Evolutionary conservation across 495 filamentous ascomycete genomes (phyloP).

Genomic region (Pyrenula massariospora): DNA sequence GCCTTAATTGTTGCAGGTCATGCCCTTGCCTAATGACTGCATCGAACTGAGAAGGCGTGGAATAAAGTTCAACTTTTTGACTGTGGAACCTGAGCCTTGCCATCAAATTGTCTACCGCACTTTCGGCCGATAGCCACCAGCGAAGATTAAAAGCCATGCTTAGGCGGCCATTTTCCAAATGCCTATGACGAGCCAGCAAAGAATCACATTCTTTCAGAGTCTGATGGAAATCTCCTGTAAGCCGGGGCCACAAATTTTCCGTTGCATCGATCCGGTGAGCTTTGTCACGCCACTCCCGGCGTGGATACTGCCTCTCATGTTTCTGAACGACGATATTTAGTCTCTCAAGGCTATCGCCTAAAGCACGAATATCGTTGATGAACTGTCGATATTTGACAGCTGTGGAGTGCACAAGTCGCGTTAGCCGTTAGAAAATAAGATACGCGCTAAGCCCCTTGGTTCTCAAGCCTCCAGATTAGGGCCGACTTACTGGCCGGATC

Average conservation of each 20-base stretch:
- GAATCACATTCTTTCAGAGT: conserved; percentile 10
- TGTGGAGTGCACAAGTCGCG: conserved; percentile 2
- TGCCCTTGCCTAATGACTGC: conserved; percentile 7
- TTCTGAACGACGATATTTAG: conserved; percentile 4
- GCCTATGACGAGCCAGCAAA: conserved; percentile 3
- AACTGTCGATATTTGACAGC: conserved; percentile 8
- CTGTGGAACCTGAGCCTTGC: conserved; percentile 9
- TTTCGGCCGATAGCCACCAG: conserved; percentile 6
- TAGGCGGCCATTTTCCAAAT: conserved; percentile 1
- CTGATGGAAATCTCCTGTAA: conserved; percentile 8
- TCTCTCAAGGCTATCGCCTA: conserved; percentile 3
- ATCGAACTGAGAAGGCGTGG: conserved; percentile 11
- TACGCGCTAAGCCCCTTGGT: background rate
- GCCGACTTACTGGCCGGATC: conserved; percentile 5
- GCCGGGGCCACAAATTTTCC: conserved; percentile 3
- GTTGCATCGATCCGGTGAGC: conserved; percentile 4
- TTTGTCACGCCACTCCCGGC: conserved; percentile 5
- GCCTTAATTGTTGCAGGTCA: conserved; percentile 7
- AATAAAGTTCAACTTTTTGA: conserved; percentile 7
- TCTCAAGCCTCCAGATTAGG: background rate
- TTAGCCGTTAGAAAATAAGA: background rate
- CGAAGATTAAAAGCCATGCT: conserved; percentile 7
- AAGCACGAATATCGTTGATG: conserved; percentile 5
- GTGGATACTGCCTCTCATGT: conserved; percentile 5
- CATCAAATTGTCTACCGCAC: conserved; percentile 8